phyloP scores from a whole-genome alignment of 148 eudicot genomes.

The Camellia japonica region DNA sequence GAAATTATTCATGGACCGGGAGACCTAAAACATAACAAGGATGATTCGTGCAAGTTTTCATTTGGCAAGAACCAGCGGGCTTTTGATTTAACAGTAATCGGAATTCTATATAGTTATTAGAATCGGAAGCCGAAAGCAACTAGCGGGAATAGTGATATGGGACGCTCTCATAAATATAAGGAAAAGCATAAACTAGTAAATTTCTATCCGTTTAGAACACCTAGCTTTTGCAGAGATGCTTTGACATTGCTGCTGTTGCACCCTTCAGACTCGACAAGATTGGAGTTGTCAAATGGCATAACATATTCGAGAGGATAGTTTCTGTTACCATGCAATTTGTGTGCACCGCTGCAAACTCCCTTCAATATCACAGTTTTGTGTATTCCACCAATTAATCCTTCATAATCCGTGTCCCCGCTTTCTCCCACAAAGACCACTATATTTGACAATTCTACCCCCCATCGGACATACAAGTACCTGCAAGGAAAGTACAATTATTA shows the following conservation, averaged over 20 bases:
- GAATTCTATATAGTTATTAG: background rate
- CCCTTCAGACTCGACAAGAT: conserved; percentile 21
- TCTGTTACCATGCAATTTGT: conserved; percentile 26
- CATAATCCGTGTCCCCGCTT: conserved; percentile 45
- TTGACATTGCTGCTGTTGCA: conserved; percentile 24
- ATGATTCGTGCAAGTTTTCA: background rate
- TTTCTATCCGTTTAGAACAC: conserved; percentile 21
- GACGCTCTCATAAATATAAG: background rate
- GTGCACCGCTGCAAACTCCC: conserved; percentile 22
- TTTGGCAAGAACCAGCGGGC: background rate
- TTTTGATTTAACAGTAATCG: background rate
- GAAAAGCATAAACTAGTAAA: conserved; percentile 6
- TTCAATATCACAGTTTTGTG: conserved; percentile 44
- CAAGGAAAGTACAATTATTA: background rate
- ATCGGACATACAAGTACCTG: conserved; percentile 36
- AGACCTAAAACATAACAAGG: background rate
- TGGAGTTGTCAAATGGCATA: conserved; percentile 21
- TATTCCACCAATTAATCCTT: conserved; percentile 41
- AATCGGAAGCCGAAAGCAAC: background rate
- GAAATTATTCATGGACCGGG: too few relatives aligned
- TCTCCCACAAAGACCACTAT: conserved; percentile 44
- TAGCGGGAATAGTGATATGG: background rate
- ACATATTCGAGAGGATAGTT: conserved; percentile 44
- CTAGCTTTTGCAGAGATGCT: conserved; percentile 25
- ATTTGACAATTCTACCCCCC: conserved; percentile 35